Evolutionary conservation across 2,329 filamentous ascomycete genomes (phyloP), one percentile per base, ranked within the genome.

Genomic region (Incumbomyces lentus): DNA sequence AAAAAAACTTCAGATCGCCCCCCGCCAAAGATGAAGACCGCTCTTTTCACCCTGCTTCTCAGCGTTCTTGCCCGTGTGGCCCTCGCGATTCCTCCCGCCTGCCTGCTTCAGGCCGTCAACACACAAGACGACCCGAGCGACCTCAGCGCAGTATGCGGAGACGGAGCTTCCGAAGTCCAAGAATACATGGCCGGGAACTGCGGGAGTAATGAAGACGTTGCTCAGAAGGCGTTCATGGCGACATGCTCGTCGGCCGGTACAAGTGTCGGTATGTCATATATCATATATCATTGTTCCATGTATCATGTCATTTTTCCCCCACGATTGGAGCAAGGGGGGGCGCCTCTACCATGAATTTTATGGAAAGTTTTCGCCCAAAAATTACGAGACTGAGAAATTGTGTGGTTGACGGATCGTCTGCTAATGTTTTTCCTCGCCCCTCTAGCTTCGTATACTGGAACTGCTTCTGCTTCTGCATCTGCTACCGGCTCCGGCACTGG

Each of bases 21-120:
- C n/a, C n/a, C n/a, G n/a, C n/a, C n/a, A n/a, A 44, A 26, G 40
- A 50, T 31, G 35, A 14, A 29, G 19, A 46, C 38, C 47, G 18
- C 26, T 14, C 18, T 44, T 47, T 67, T 45, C 34, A 17, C 22
- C 48, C 51, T 72, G 46, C 65, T 68, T 48, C 55, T 73, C 48
- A 60, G 73, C 56, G 59, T 71, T 47, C 62, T 63, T 57, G 65
- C 66, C 52, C 59, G 68, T 46, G 59, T 68, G 14, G 17, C 40
- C 48, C 64, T 63, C 47, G 62, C 65, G n/a, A 56, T 64, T 43
- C 67, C 72, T 38, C 71, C 72, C 22, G 69, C 69, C 45, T 76
- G 73, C 59, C 62, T 76, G 38, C 62, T 76, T 37, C 64, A 62
- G 35, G 71, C 69, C 32, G 64, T 76, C 53, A 72, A 72, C 50